These are phyloP conservation scores for Pestalotiopsis sp. DNA, from an alignment of 2,329 filamentous ascomycete species.

Conservation along the genomic window DNA sequence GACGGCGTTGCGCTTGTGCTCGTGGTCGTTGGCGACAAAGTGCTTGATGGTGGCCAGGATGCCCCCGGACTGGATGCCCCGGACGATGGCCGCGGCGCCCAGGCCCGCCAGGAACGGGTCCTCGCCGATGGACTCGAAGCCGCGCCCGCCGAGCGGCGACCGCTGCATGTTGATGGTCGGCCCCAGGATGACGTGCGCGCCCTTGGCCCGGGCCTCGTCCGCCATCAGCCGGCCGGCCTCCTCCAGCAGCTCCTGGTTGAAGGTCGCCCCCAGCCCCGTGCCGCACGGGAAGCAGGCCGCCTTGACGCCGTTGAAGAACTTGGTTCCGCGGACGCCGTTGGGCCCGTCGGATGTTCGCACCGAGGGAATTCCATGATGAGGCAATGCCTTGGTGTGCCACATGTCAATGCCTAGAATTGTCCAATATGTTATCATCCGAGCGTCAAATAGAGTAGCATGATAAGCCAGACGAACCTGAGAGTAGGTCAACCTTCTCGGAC, in stretches of 20 bases:
- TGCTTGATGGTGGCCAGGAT: slow-evolving; percentile 60
- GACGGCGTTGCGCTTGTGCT: slow-evolving; percentile 57
- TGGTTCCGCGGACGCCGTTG: slow-evolving; percentile 67
- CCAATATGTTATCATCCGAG: neutral
- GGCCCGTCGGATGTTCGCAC: slow-evolving; percentile 64
- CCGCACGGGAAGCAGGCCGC: slow-evolving; percentile 64
- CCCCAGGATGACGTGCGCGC: slow-evolving; percentile 58
- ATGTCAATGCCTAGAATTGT: slow-evolving; percentile 57
- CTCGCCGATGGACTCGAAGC: slow-evolving; percentile 60
- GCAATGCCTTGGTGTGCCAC: slow-evolving; percentile 66
- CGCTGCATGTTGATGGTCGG: slow-evolving; percentile 66
- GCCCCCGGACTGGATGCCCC: slow-evolving; percentile 56
- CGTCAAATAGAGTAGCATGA: neutral
- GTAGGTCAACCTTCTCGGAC: slow-evolving; percentile 52
- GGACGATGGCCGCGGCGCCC: slow-evolving; percentile 52
- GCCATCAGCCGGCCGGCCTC: slow-evolving; percentile 52
- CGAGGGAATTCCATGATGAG: slow-evolving; percentile 61
- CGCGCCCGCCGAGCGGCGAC: slow-evolving; percentile 58
- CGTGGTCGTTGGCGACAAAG: slow-evolving; percentile 63
- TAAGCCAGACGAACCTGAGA: slow-evolving; percentile 40
- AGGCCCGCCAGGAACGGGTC: slow-evolving; percentile 57
- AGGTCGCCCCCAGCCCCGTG: slow-evolving; percentile 58
- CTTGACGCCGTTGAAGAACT: slow-evolving; percentile 64
- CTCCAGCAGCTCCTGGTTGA: slow-evolving; percentile 53
- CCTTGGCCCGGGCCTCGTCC: slow-evolving; percentile 54